Base-by-base conservation (phyloP, 768 basidiomycete species). In the Gyrodon lividus region DNA sequence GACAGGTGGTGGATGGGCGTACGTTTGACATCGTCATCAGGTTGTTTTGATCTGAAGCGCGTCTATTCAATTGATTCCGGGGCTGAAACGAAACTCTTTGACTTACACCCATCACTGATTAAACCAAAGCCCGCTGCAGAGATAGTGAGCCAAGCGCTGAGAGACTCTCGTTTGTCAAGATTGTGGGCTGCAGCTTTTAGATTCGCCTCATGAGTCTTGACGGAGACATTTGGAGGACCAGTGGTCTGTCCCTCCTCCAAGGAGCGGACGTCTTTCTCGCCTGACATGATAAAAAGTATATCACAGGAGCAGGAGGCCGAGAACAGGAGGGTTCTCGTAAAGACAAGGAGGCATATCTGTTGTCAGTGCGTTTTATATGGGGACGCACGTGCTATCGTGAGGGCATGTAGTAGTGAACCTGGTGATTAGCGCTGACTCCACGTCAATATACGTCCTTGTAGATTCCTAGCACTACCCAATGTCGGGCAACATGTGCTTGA, bases 1-100 rank as follows among this genome's bases (percentile, higher is more conserved):
- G 19, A 16, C 22, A 20, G 12, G 41, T 20, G 14, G 46, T 46
- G 43, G 33, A 28, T 37, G 37, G 46, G 49, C 71, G 43, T 57
- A 82, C 84, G 52, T 87, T 86, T 40, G 77, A 63, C 81, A 86
- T 80, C 0, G 84, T 84, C 83, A 86, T 84, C 23, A 86, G 67
- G 57, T 82, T 84, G 63, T 86, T 87, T 62, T 87, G 82, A 62
- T 86, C 83, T 84, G 59, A 38, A 56, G 24, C 26, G 38, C 33
- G 38, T 23, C 41, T 47, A 20, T 42, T 57, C 42, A 57, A 19
- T 16, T n/a, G 16, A 35, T 50, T 51, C 37, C 31, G 45, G 48
- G 14, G 23, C 7, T 24, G 50, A 39, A 13, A 51, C 35, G 47
- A 17, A 23, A 46, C 33, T 23, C 5, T 20, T 34, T 5, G 43